phyloP scores from a whole-genome alignment of 2,329 filamentous ascomycete genomes.

The Diaporthe citrichinensis region DNA sequence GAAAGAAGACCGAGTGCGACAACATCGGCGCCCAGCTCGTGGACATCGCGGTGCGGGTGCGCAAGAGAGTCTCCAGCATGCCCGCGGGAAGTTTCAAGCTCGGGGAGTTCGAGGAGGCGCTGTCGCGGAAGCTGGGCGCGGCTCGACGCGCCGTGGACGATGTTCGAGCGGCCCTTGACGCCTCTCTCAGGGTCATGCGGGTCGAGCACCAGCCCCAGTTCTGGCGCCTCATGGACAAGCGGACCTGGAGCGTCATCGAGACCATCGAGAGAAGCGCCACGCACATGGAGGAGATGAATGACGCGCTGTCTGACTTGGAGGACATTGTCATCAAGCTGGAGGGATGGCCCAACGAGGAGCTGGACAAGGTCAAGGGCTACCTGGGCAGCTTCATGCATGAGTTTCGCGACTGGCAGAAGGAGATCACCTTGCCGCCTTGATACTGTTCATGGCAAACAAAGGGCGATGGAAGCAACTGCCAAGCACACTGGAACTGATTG shows the following conservation, averaged over 20 bases:
- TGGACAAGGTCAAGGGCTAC: neutral
- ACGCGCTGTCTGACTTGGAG: neutral
- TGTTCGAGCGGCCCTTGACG: neutral
- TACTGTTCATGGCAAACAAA: too few species aligned
- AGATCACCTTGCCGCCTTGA: neutral
- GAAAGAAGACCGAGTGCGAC: neutral
- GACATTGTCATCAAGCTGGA: neutral
- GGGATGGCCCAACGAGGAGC: neutral
- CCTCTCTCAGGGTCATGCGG: neutral
- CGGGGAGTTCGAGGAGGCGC: neutral
- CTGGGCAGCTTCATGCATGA: neutral
- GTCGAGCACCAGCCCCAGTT: neutral
- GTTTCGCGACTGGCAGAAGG: neutral
- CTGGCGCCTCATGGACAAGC: neutral
- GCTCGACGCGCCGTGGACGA: neutral
- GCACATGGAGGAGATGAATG: neutral
- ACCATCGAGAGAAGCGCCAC: neutral
- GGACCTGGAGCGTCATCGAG: neutral
- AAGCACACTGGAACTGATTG: too few species aligned
- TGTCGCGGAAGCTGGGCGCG: neutral
- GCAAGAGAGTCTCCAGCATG: neutral
- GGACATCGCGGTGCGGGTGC: neutral
- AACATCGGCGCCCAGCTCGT: neutral
- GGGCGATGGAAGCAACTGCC: too few species aligned
- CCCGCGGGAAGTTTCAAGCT: neutral